A percentile compares a stretch with the other conserved stretches of the same genome.
phyloP scores from a whole-genome alignment of 2,329 filamentous ascomycete species.

The Tolypocladium cylindrosporum region DNA sequence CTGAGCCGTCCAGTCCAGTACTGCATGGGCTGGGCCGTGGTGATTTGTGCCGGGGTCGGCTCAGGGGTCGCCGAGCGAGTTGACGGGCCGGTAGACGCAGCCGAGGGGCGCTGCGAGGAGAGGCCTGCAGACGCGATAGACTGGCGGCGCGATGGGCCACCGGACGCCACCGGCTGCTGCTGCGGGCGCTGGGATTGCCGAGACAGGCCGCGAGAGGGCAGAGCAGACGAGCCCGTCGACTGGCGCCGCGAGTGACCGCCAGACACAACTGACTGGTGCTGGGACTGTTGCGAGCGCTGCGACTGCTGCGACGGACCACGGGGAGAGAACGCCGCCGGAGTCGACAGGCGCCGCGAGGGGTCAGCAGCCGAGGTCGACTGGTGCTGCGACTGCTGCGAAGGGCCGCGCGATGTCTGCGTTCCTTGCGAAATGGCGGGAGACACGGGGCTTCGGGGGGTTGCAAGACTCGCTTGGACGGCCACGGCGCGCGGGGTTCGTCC shows the following conservation, averaged over 20 bases:
- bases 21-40: constrained; percentile 31
- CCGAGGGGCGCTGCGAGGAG: constrained; percentile 5
- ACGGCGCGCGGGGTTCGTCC: neutral
- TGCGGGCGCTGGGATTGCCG: neutral
- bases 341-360: neutral
- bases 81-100: neutral
- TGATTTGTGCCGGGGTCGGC: constrained; percentile 21
- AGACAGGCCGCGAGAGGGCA: neutral
- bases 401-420: neutral
- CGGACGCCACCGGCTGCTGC: neutral
- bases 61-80: constrained; percentile 5
- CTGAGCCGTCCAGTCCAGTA: constrained; percentile 56
- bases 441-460: neutral
- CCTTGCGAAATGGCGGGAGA: neutral
- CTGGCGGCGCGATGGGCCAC: neutral
- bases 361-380: neutral
- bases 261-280: neutral
- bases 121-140: neutral
- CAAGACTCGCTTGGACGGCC: too few relatives aligned
- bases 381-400: neutral
- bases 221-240: neutral
- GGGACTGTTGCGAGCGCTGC: neutral
- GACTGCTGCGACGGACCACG: neutral
- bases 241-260: neutral
- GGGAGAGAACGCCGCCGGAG: neutral